Base-by-base conservation (phyloP, 2,329 filamentous ascomycete genomes). In the Neurospora crassa region DNA sequence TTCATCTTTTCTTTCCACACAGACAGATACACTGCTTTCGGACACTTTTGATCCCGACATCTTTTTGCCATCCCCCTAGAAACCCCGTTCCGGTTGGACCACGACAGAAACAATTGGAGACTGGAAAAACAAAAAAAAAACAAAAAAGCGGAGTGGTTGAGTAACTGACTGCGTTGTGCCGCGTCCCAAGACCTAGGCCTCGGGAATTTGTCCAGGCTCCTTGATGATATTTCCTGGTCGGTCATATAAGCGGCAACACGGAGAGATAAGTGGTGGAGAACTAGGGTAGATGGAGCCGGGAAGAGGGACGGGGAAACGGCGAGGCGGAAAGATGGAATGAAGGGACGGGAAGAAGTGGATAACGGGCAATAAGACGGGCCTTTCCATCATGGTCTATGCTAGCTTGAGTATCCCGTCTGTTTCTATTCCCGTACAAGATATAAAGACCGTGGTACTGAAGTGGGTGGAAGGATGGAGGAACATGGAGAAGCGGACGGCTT, bases 191-290 rank as follows among this genome's bases (percentile, higher is more conserved):
- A 63, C 53, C 29, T 63, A 24, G 53, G 53, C 53, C 53, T 63
- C 53, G 53, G 53, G 53, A 63, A 53, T 29, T 8, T 11, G 53
- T 34, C 24, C 12, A 34, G 53, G 53, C 29, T 34, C 29, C 24
- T 37, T 63, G 12, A 29, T 16, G 24, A 70, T 71, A 70, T 71
- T 20, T 29, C 40, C 67, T 47, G 67, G 68, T 71, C 40, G 43
- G 70, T 68, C 40, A 69, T 42, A 40, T 37, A 71, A 16, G 8
- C 53, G 53, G 53, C 53, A 63, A 63, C 29, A 37, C 24, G 53
- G 53, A 11, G 29, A 63, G 29, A 2, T 10, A 8, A 37, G 34
- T 6, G 4, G 14, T 53, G 43, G 47, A 43, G 20, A 34, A 59
- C 47, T 37, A 40, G 0, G 2, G 2, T 29, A 29, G 29, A 29